Base-by-base conservation (phyloP, 768 basidiomycete species). In the Pulveroboletus sp. region DNA sequence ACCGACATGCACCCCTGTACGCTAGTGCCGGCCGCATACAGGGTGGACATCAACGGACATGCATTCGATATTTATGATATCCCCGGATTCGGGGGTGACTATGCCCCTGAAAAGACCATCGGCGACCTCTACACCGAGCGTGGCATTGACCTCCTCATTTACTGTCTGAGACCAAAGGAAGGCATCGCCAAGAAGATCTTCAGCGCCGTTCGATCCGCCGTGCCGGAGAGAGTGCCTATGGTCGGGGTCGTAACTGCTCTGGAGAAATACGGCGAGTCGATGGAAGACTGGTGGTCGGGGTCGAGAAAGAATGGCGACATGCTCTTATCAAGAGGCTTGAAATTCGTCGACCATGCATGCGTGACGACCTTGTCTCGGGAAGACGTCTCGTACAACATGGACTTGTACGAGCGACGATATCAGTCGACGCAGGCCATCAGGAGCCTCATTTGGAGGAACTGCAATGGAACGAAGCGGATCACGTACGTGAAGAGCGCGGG, bases 291-390 rank as follows among this genome's bases (percentile, higher is more conserved):
- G 73, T 73, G 73, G 73, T 47, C 60, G 0, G 63, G 63, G 5
- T 1, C 38, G 8, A 43, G 43, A 28, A 58, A 53, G 53, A 76
- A 76, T 32, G 61, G 69, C 10, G 56, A 57, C n/a, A 56, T 53
- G 24, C 73, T 77, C 45, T 53, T 56, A 28, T 43, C 49, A 7
- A 56, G 69, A 33, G 64, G 64, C 14, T 68, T 76, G 55, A 53
- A 59, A 9, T 74, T 73, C 24, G 57, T 56, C 30, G 73, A 69
- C 9, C 67, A 73, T 39, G 76, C 71, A 1, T 76, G 76, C 57
- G 64, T 76, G 57, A 75, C 73, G 31, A 70, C 72, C 21, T 47
- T 67, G 41, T 65, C 64, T 18, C 51, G 59, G 2, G 64, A 65
- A 48, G 64, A 65, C 41, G 64, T 65, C 27, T 63, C 60, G 49